Evolutionary conservation across 106 monocot species (phyloP).

Genomic region (Platanthera zijinensis): DNA sequence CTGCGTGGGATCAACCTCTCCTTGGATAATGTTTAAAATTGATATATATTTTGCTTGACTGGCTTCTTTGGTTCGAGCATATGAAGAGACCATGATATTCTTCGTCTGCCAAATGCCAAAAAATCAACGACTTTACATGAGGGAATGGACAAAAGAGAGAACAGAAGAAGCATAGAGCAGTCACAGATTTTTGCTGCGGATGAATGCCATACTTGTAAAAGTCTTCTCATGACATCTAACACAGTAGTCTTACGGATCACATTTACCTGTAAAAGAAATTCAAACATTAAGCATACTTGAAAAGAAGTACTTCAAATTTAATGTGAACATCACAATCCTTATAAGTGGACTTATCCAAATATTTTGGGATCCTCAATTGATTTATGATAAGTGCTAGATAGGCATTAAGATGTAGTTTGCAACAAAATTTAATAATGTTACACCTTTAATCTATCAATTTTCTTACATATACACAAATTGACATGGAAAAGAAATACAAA

Average conservation of each 20-base stretch:
- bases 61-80: conserved; percentile 98
- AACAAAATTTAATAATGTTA: neutral
- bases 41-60: conserved; percentile 99
- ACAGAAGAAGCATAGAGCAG: neutral
- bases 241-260: conserved; percentile 97
- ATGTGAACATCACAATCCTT: neutral
- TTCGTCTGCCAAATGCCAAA: conserved; percentile 58
- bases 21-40: conserved; percentile 96
- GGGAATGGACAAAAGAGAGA: neutral
- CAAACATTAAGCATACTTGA: neutral
- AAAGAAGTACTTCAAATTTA: neutral
- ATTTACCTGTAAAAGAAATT: conserved; percentile 55
- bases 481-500: no score
- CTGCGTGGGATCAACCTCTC: conserved; percentile 99
- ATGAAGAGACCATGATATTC: conserved; percentile 98
- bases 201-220: conserved; percentile 49
- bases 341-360: neutral
- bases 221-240: conserved; percentile 96
- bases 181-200: neutral
- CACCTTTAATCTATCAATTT: no score
- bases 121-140: conserved; percentile 2
- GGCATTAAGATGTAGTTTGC: neutral
- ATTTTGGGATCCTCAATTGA: neutral
- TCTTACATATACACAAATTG: no score
- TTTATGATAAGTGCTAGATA: neutral